Conservation (phyloP, 2,329 filamentous ascomycete species). For the Plectosphaerella plurivora region DNA sequence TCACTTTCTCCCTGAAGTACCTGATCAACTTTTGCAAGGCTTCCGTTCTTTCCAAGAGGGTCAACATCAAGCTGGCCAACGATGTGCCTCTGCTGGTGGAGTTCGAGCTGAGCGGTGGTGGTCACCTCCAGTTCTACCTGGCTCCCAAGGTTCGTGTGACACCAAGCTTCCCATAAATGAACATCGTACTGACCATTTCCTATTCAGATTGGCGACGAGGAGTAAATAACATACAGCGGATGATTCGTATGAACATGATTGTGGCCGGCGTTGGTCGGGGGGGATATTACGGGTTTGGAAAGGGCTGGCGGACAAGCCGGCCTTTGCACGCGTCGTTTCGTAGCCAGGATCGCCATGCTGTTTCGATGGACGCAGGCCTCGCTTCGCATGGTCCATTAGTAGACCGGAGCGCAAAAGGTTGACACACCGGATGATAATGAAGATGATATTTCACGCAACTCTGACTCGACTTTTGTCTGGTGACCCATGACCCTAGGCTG, state of each 20-base stretch:
- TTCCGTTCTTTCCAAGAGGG: conserved; percentile 70
- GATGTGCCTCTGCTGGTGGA: conserved; percentile 96
- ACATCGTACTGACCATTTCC: not conserved
- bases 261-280: conserved; percentile 8
- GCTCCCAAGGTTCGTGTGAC: conserved; percentile 77
- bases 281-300: not conserved
- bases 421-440: conserved; percentile 3
- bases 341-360: not conserved
- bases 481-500: not conserved
- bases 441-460: not conserved
- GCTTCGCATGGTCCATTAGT: not conserved
- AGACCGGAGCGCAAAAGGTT: not conserved
- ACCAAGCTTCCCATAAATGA: not conserved
- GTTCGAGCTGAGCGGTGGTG: conserved; percentile 76
- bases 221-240: conserved; percentile 18
- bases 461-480: not conserved
- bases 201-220: conserved; percentile 32
- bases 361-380: not conserved
- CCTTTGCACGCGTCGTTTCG: not conserved
- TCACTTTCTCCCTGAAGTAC: conserved; percentile 99
- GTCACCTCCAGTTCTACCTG: conserved; percentile 94
- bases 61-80: conserved; percentile 91
- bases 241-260: conserved; percentile 5
- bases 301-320: not conserved
- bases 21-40: conserved; percentile 99